These are phyloP conservation scores for Kalmusia sp. DNA, from an alignment of 2,329 filamentous ascomycete species.

Conservation along the genomic window DNA sequence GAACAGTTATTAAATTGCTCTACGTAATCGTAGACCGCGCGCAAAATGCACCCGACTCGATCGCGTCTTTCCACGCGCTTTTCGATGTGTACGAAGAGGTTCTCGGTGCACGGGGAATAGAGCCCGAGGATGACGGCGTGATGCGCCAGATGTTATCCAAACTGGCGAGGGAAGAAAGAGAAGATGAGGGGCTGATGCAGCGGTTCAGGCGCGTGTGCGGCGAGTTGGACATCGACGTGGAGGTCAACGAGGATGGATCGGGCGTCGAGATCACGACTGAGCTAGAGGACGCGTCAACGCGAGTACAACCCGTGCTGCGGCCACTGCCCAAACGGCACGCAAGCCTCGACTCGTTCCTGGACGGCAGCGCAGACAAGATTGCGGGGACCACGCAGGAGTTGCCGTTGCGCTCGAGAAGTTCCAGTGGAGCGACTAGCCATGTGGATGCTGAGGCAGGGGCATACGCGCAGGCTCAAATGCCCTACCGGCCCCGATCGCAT, in stretches of 20 bases:
- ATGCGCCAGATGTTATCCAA: slow-evolving; percentile 81
- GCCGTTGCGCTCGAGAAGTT: slow-evolving; percentile 24
- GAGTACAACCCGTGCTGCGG: slow-evolving; percentile 20
- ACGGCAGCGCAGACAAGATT: slow-evolving; percentile 61
- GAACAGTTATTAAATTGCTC: slow-evolving; percentile 81
- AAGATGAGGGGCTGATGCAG: slow-evolving; percentile 61
- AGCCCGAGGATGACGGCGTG: slow-evolving; percentile 76
- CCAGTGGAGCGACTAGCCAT: slow-evolving; percentile 17
- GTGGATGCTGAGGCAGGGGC: slow-evolving; percentile 7
- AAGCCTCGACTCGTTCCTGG: slow-evolving; percentile 67
- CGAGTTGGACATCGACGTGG: slow-evolving; percentile 74
- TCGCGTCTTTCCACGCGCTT: slow-evolving; percentile 74
- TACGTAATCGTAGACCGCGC: slow-evolving; percentile 78
- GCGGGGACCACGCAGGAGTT: slow-evolving; percentile 42
- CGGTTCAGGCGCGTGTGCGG: slow-evolving; percentile 74
- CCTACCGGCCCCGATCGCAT: background rate
- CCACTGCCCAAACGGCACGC: slow-evolving; percentile 50
- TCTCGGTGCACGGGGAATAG: slow-evolving; percentile 72
- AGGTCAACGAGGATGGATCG: slow-evolving; percentile 60
- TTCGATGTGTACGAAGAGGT: slow-evolving; percentile 82
- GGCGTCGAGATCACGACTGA: slow-evolving; percentile 44
- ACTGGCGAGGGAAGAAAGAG: slow-evolving; percentile 54
- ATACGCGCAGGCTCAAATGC: background rate
- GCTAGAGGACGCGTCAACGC: slow-evolving; percentile 33
- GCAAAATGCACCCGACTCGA: slow-evolving; percentile 65